Conservation (phyloP, 257 asterid genomes). For the Phtheirospermum japonicum region DNA sequence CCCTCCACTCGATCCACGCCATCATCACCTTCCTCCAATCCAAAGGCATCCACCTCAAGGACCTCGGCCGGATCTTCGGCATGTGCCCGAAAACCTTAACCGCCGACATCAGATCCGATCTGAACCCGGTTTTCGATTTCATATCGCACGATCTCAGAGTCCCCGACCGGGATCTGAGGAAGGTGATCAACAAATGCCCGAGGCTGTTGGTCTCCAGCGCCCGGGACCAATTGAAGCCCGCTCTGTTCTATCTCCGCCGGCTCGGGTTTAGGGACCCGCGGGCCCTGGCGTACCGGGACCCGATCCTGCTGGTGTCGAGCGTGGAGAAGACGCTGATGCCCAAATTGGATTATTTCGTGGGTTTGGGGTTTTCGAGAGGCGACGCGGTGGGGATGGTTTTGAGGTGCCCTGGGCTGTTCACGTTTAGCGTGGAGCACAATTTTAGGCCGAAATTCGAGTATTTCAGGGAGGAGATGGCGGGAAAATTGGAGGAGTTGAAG, state of each 20-base stretch:
- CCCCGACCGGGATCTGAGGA: conserved; percentile 54
- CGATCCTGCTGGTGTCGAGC: conserved; percentile 69
- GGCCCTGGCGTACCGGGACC: conserved; percentile 66
- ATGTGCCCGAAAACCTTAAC: conserved; percentile 87
- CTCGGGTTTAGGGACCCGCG: conserved; percentile 59
- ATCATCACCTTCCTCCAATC: conserved; percentile 72
- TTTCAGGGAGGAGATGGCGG: conserved; percentile 54
- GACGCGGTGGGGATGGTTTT: conserved; percentile 70
- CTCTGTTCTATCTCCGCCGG: conserved; percentile 69
- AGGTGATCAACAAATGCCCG: conserved; percentile 78
- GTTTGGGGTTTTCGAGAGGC: conserved; percentile 51
- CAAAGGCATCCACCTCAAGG: conserved; percentile 85
- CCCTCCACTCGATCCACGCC: conserved; percentile 60
- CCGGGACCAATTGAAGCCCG: conserved; percentile 69
- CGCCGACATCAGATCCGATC: conserved; percentile 51
- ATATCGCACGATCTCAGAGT: conserved; percentile 57
- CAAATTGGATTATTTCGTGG: conserved; percentile 51
- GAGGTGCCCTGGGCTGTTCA: conserved; percentile 78
- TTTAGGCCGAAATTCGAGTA: conserved; percentile 81
- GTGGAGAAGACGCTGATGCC: conserved; percentile 85
- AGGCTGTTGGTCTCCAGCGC: conserved; percentile 62
- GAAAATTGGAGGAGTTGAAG: conserved; percentile 56
- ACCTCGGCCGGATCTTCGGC: conserved; percentile 72
- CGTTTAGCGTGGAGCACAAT: conserved; percentile 77
- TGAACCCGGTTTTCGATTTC: conserved; percentile 68